Evolutionary conservation across 768 basidiomycete genomes (phyloP), one percentile per base, ranked within the genome.

Genomic region (Pleurotus cornucopiae): DNA sequence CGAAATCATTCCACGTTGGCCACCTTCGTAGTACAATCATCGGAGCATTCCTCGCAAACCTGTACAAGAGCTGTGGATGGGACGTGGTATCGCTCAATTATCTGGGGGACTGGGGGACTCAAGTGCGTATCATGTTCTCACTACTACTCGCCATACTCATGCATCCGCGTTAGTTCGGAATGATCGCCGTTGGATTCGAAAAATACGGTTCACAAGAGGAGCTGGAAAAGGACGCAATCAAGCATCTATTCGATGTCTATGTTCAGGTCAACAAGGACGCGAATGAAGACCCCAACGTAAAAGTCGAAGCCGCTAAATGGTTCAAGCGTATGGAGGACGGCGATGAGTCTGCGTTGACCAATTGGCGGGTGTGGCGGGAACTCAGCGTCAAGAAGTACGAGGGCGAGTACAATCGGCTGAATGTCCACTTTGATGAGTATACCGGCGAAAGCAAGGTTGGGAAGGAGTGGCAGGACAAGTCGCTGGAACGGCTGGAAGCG

Each of bases 1-100:
- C 96, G 16, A 99, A 99, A 69, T 88, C 89, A 4, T 98, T 98
- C 83, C 96, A 99, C 63, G 94, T 97, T 52, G 97, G 96, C 12
- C 96, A 98, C 71, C 73, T 98, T 58, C 83, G 96, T 39, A 94
- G 92, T 54, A 99, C 96, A n/a, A 99, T 99, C 69, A 96, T 98
- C 66, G 96, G 96, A n/a, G 88, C 91, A 0, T 97, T 97, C 76
- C 71, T 98, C 57, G 77, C 83, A 7, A 98, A 98, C 71, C 63
- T 98, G 41, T 96, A 98, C 77, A 88, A 86, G 66, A 81, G 91
- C 5, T 92, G 88, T 64, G 95, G 96, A 13, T 98, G 93, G 94
- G 82, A 93, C 5, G 94, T 95, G n/a, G 70, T 82, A 38, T 81
- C 89, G 1, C 75, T 98, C 71, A 99, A 99, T 69, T 99, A 99